A percentile compares a stretch with the other conserved stretches of the same genome.
Evolutionary conservation across 148 eudicot species (phyloP).

Genomic region (Tetragonia tetragonoides): DNA sequence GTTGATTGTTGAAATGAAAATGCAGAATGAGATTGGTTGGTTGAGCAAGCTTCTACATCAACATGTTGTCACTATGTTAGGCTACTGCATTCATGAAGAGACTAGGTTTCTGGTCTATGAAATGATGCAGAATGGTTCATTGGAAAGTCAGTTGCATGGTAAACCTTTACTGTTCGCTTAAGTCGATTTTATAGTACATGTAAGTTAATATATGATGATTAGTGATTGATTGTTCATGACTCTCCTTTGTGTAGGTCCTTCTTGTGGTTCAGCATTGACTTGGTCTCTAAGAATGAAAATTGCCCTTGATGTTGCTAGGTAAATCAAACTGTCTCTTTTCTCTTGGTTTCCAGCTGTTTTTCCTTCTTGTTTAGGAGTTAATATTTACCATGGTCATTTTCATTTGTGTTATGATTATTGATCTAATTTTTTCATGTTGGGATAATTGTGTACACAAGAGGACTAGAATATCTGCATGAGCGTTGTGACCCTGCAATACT

Average conservation of each 20-base stretch:
- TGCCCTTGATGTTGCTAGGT: constrained; percentile 86
- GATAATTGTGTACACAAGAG: constrained; percentile 39
- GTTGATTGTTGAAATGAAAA: constrained; percentile 12
- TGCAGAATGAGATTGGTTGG: constrained; percentile 76
- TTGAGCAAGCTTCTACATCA: constrained; percentile 70
- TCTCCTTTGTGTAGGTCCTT: constrained; percentile 38
- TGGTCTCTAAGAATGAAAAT: constrained; percentile 82
- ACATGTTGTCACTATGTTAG: constrained; percentile 61
- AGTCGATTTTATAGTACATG: background rate
- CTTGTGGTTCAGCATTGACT: constrained; percentile 50
- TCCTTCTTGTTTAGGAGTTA: background rate
- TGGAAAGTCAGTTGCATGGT: constrained; percentile 80
- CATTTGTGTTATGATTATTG: background rate
- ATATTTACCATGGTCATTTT: background rate
- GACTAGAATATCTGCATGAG: constrained; percentile 82
- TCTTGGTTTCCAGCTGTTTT: background rate
- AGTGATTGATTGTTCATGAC: background rate
- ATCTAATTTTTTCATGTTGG: background rate
- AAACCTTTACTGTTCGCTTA: constrained; percentile 15
- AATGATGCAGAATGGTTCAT: constrained; percentile 78
- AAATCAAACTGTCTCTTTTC: background rate
- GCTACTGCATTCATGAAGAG: constrained; percentile 57
- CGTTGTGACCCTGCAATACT: constrained; percentile 69
- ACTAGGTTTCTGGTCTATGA: constrained; percentile 66
- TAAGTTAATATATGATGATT: background rate